phyloP scores from a whole-genome alignment of 192 early-diverging fungal genomes.

The Gryganskiella cystojenkinii region DNA sequence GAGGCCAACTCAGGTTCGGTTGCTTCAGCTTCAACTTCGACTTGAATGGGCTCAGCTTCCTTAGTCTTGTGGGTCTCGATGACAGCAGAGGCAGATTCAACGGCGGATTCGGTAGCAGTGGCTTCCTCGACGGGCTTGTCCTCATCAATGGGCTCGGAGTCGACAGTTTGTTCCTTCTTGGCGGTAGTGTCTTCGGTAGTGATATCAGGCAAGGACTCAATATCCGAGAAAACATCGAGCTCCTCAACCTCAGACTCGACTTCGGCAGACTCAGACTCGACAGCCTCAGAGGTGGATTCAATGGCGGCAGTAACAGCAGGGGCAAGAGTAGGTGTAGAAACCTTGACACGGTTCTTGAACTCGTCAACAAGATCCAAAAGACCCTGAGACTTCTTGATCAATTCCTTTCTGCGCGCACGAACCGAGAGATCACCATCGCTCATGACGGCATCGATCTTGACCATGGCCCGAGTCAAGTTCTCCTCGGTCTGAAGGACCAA shows the following conservation, averaged over 20 bases:
- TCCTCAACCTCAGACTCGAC: constrained; percentile 8
- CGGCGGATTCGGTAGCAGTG: too few relatives aligned
- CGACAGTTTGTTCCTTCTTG: constrained; percentile 1
- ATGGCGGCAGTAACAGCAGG: neutral
- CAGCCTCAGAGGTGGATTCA: neutral
- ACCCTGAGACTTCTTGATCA: constrained; percentile 37
- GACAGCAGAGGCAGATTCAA: too few relatives aligned
- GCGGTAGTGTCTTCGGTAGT: neutral
- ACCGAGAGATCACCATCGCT: constrained; percentile 28
- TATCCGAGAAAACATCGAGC: constrained; percentile 23
- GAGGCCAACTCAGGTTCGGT: neutral
- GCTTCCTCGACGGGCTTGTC: neutral
- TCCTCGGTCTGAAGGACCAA: constrained; percentile 23
- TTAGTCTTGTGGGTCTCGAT: too few relatives aligned
- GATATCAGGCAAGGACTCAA: constrained; percentile 38
- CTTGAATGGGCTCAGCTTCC: neutral
- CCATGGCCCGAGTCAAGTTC: constrained; percentile 34
- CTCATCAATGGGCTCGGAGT: neutral
- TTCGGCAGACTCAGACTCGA: constrained; percentile 1
- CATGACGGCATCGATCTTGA: constrained; percentile 33
- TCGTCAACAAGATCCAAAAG: constrained; percentile 31
- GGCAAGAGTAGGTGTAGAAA: neutral
- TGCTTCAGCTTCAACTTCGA: too few relatives aligned
- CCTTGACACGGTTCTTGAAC: constrained; percentile 21
- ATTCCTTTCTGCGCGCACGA: constrained; percentile 33